Percentiles rank a stretch among this genome's conserved stretches.
Evolutionary conservation across 108 stramenopile genomes (phyloP).

Genomic region (Schizochytrium sp.): DNA sequence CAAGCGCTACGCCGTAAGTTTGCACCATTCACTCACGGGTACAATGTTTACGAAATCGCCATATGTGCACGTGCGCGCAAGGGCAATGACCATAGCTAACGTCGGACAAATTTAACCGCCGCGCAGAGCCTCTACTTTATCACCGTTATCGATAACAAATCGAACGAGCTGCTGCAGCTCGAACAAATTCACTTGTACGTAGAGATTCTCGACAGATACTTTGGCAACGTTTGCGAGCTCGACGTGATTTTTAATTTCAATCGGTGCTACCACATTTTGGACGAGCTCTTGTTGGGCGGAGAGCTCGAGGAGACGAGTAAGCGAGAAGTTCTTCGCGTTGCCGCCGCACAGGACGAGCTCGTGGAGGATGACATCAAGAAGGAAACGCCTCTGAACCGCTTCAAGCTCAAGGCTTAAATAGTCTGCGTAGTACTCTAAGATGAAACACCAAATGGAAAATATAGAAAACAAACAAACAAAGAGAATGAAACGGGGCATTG

Average conservation of each 20-base stretch:
- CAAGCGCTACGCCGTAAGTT: conserved; percentile 36
- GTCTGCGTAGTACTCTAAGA: too few species aligned
- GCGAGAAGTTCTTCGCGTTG: conserved; percentile 25
- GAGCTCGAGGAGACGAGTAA: conserved; percentile 37
- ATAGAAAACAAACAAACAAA: too few species aligned
- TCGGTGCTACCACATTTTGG: conserved; percentile 61
- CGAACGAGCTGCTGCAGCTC: conserved; percentile 55
- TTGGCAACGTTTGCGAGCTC: conserved; percentile 96
- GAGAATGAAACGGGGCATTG: too few species aligned
- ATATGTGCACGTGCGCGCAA: too few species aligned
- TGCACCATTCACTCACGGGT: too few species aligned
- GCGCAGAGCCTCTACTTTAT: conserved; percentile 51
- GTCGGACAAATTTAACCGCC: background rate
- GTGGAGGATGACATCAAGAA: background rate
- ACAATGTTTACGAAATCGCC: too few species aligned
- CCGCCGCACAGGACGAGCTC: conserved; percentile 15
- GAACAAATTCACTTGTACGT: conserved; percentile 98
- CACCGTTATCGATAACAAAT: conserved; percentile 47
- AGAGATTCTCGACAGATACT: conserved; percentile 95
- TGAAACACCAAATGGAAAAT: too few species aligned
- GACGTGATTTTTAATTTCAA: conserved; percentile 99
- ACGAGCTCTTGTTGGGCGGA: conserved; percentile 57
- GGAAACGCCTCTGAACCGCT: background rate
- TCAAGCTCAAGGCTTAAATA: background rate
- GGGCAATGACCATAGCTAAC: background rate